These are phyloP conservation scores for Aspergillus biplanus DNA, from an alignment of 495 filamentous ascomycete genomes.

Conservation along the genomic window DNA sequence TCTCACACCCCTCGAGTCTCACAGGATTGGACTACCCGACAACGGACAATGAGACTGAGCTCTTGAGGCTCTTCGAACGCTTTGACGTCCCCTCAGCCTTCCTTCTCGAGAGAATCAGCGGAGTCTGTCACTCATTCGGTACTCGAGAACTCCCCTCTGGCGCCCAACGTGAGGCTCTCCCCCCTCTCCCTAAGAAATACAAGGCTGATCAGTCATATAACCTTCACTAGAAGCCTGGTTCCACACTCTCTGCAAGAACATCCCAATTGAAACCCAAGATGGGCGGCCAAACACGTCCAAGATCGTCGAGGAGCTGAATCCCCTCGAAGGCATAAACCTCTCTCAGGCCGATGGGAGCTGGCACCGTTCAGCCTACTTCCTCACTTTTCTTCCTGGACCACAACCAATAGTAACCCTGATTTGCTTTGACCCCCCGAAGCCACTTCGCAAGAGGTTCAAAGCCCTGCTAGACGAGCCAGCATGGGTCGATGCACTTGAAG, in stretches of 20 bases:
- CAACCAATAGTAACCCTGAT: neutral
- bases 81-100: neutral
- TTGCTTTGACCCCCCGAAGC: neutral
- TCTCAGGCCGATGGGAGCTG: neutral
- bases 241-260: neutral
- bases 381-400: neutral
- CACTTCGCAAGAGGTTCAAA: neutral
- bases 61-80: neutral
- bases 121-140: neutral
- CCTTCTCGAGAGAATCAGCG: neutral
- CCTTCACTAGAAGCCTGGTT: neutral
- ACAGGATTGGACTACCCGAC: neutral
- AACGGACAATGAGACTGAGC: neutral
- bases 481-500: neutral
- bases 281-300: neutral
- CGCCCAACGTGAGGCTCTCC: neutral
- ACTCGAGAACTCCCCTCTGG: neutral
- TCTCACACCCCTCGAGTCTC: neutral
- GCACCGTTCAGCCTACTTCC: constrained; percentile 1
- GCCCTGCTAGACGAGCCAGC: neutral
- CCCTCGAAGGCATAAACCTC: neutral
- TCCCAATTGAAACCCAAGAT: neutral
- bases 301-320: neutral
- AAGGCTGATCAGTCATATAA: neutral
- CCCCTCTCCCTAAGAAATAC: too few relatives aligned